These are phyloP conservation scores for Colletotrichum gloeosporioides DNA, from an alignment of 2,329 filamentous ascomycete species.

Conservation along the genomic window DNA sequence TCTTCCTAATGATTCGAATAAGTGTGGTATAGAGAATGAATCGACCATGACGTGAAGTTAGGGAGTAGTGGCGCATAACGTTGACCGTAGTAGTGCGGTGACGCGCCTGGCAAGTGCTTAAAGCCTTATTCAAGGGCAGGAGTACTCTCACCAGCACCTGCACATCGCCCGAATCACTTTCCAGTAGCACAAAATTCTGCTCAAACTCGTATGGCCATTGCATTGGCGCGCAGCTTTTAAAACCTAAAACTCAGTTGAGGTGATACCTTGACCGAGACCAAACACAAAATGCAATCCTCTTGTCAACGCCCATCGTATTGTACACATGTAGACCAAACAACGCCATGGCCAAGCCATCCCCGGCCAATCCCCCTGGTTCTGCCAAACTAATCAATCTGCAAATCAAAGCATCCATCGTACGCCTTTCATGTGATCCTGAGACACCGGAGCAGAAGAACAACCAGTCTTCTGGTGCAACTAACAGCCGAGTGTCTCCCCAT, in stretches of 20 bases:
- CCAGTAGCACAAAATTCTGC: background rate
- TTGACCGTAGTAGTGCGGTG: background rate
- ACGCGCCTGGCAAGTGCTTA: background rate
- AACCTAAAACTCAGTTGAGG: background rate
- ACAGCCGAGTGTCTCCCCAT: background rate
- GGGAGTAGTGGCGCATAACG: background rate
- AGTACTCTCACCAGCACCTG: background rate
- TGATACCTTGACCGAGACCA: background rate
- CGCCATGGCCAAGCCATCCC: slow-evolving; percentile 2
- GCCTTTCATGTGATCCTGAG: slow-evolving; percentile 1
- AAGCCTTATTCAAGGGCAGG: background rate
- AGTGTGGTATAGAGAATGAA: background rate
- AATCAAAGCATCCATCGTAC: slow-evolving; percentile 9
- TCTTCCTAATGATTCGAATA: background rate
- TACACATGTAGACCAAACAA: slow-evolving; percentile 6
- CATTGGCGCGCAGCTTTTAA: slow-evolving; percentile 7
- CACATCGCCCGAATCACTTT: background rate
- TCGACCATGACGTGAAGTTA: background rate
- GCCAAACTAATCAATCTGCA: background rate
- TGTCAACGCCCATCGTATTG: slow-evolving; percentile 9
- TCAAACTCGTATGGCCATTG: background rate
- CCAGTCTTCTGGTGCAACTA: background rate
- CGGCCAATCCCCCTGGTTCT: background rate
- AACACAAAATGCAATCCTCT: background rate
- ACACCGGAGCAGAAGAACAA: background rate